phyloP scores from a whole-genome alignment of 768 basidiomycete species.

The Lactifluus volemus region DNA sequence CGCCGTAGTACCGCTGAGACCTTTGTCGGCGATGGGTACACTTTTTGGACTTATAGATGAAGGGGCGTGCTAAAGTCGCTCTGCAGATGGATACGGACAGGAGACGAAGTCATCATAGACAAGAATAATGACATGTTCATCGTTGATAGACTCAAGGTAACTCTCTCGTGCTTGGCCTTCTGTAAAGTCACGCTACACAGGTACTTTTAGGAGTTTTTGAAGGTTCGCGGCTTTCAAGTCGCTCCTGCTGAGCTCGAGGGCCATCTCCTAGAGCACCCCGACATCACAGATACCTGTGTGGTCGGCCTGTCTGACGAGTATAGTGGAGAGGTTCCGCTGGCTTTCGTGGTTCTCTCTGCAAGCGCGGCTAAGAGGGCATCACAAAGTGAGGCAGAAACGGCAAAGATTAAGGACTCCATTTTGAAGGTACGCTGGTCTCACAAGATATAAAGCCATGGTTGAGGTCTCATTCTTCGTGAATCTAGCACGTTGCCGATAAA shows the following conservation, averaged over 20 bases:
- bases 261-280: slow-evolving; percentile 49
- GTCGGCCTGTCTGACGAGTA: slow-evolving; percentile 61
- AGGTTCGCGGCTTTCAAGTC: slow-evolving; percentile 66
- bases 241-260: slow-evolving; percentile 69
- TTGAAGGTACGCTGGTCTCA: slow-evolving; percentile 4
- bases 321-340: slow-evolving; percentile 63
- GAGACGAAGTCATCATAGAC: slow-evolving; percentile 52
- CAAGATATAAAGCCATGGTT: neutral
- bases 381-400: neutral
- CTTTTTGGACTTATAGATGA: neutral
- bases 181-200: slow-evolving; percentile 16
- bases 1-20: slow-evolving; percentile 52
- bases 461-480: neutral
- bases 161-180: neutral
- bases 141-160: slow-evolving; percentile 52
- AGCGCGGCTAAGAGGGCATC: slow-evolving; percentile 7
- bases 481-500: slow-evolving; percentile 26
- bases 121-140: slow-evolving; percentile 49
- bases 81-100: slow-evolving; percentile 57
- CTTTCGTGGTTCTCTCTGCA: slow-evolving; percentile 47
- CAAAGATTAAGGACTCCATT: slow-evolving; percentile 15
- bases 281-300: slow-evolving; percentile 54
- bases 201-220: slow-evolving; percentile 47
- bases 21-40: slow-evolving; percentile 59
- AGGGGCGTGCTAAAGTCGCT: neutral